phyloP scores from a whole-genome alignment of 495 filamentous ascomycete genomes.

The Daldinia grandis region DNA sequence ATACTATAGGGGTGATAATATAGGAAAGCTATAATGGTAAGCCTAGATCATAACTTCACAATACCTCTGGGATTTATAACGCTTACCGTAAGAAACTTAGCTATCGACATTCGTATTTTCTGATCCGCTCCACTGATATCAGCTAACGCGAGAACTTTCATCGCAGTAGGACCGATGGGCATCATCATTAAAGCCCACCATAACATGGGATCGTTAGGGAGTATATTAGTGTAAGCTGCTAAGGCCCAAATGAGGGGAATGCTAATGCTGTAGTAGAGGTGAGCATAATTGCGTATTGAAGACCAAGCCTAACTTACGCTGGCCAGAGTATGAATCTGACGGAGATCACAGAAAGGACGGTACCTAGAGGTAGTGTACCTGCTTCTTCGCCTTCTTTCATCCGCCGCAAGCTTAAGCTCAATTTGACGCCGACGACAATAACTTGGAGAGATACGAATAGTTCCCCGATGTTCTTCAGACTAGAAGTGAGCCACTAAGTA shows the following conservation, averaged over 20 bases:
- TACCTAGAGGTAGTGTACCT: conserved; percentile 57
- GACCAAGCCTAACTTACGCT: conserved; percentile 45
- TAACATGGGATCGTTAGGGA: conserved; percentile 72
- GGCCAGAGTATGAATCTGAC: conserved; percentile 76
- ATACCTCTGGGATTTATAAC: background rate
- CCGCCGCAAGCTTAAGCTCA: conserved; percentile 62
- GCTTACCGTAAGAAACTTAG: conserved; percentile 72
- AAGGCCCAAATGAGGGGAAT: conserved; percentile 69
- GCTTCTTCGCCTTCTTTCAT: conserved; percentile 57
- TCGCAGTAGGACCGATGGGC: conserved; percentile 74
- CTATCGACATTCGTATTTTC: conserved; percentile 72
- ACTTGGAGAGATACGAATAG: conserved; percentile 78
- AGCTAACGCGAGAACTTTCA: conserved; percentile 72
- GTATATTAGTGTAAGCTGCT: conserved; percentile 63
- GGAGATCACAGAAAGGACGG: conserved; percentile 63
- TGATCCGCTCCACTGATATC: conserved; percentile 68
- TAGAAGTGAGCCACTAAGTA: conserved; percentile 74
- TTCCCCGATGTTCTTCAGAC: conserved; percentile 70
- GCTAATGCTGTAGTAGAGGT: conserved; percentile 44
- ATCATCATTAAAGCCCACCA: conserved; percentile 84
- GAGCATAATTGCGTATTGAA: conserved; percentile 6
- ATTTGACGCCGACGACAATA: conserved; percentile 74
- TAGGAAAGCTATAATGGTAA: conserved; percentile 34
- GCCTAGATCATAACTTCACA: background rate
- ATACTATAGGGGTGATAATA: conserved; percentile 48